Conservation (phyloP, 1,284 basidiomycete genomes). For the Austroboletus olivaceoglutinosus region DNA sequence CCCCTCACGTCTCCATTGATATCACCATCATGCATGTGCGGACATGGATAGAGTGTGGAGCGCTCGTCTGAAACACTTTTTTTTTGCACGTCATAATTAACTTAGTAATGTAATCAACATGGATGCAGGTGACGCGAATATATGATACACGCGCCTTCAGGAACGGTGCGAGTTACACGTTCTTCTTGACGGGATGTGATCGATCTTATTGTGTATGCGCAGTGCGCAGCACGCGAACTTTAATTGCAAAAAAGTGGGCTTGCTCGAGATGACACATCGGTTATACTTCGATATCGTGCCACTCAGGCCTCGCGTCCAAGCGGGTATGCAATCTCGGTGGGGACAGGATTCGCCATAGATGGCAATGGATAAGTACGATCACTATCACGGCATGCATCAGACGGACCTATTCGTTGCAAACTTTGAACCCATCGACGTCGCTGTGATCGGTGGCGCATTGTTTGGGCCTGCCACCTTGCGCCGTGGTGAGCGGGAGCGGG, state of each 20-base stretch:
- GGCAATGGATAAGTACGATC: too few species aligned
- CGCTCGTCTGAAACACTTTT: slow-evolving; percentile 2
- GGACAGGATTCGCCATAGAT: too few species aligned
- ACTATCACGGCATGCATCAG: too few species aligned
- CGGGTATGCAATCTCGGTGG: too few species aligned
- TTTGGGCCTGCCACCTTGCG: too few species aligned
- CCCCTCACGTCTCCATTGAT: not conserved
- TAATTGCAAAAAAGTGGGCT: not conserved
- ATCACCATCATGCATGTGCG: not conserved
- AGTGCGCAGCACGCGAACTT: not conserved
- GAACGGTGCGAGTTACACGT: not conserved
- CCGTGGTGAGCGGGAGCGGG: too few species aligned
- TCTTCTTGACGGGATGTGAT: not conserved
- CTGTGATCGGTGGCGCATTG: too few species aligned
- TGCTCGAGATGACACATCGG: not conserved
- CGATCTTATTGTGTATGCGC: slow-evolving; percentile 9
- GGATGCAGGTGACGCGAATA: slow-evolving; percentile 3
- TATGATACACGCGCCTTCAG: slow-evolving; percentile 3
- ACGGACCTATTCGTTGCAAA: too few species aligned
- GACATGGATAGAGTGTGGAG: slow-evolving; percentile 10
- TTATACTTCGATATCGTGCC: not conserved
- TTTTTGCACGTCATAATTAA: not conserved
- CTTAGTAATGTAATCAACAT: not conserved
- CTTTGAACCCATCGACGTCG: too few species aligned
- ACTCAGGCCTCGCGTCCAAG: too few species aligned